Base-by-base conservation (phyloP, 345 rosid species). In the Citrus reticulata region DNA sequence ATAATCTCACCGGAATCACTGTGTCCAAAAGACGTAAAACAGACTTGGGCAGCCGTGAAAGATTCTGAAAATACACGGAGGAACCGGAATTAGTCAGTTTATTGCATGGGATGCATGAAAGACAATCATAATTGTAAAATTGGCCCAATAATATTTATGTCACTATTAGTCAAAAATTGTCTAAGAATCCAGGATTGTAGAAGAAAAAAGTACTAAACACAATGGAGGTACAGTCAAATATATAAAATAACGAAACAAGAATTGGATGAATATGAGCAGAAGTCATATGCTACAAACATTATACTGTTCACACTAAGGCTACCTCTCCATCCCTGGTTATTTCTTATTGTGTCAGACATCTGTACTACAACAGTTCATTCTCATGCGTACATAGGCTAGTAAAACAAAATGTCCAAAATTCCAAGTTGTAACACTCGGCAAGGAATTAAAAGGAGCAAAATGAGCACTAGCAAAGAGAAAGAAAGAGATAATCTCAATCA, bases 21-120 rank as follows among this genome's bases (percentile, higher is more conserved):
- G 90, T 93, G 81, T 88, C 95, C 74, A 97, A 87, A 83, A 94
- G 98, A 78, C 95, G 99, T 89, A 97, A 84, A 76, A 85, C 76
- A 64, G 99, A 97, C 84, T 92, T 95, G 5, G 96, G 89, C 75
- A 94, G 79, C 79, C 98, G 88, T 72, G 99, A 91, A 79, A 97
- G 90, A 75, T 87, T 90, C 99, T 97, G 91, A 73, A 82, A 86
- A 32, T 34, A 85, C 34, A 78, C 30, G 68, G 6, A 62, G n/a
- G 73, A 5, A 61, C 25, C 76, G 70, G 19, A 67, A 71, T 71
- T 58, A 57, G 49, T 60, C 1, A 17, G 68, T 39, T 29, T 37
- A 51, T 40, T 66, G 61, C 6, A 20, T 22, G 74, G 73, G 61
- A 51, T 57, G 68, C 46, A 42, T 17, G 70, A 71, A 27, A 77